Conservation (phyloP, 495 filamentous ascomycete species). For the Pyronema omphalodes region DNA sequence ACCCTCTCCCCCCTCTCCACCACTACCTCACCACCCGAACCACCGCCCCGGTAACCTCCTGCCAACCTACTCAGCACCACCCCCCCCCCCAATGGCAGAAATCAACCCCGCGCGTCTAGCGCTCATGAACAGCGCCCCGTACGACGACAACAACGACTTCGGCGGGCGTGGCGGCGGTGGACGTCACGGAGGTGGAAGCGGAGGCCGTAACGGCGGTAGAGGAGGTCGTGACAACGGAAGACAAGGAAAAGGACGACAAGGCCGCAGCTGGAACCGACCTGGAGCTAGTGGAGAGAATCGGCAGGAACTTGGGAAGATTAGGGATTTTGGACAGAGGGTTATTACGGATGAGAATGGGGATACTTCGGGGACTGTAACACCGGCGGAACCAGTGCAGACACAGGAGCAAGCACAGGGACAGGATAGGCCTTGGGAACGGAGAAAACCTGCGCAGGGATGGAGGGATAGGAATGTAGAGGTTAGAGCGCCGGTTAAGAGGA, state of each 20-base stretch:
- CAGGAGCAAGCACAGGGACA: background rate
- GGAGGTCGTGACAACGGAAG: slow-evolving; percentile 1
- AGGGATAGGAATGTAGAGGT: background rate
- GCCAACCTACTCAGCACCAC: no score
- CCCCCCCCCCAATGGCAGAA: slow-evolving; percentile 8
- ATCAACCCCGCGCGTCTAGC: slow-evolving; percentile 20
- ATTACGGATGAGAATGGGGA: background rate
- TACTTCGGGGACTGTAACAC: background rate
- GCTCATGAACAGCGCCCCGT: slow-evolving; percentile 7
- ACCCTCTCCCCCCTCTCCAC: no score
- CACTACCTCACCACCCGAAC: no score
- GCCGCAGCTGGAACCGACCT: background rate
- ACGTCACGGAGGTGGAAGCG: background rate
- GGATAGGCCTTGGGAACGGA: background rate
- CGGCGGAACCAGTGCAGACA: background rate
- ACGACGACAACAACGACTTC: background rate
- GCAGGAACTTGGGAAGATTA: background rate
- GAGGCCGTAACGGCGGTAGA: background rate
- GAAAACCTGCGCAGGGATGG: background rate
- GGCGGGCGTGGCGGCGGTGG: background rate
- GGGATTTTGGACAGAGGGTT: background rate
- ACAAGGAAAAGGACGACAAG: background rate
- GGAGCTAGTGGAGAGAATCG: background rate
- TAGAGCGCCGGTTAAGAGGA: background rate
- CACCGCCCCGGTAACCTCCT: no score